A percentile compares a stretch with the other conserved stretches of the same genome.
phyloP scores from a whole-genome alignment of 192 early-diverging fungal genomes.

The Neocallimastix lanati region DNA sequence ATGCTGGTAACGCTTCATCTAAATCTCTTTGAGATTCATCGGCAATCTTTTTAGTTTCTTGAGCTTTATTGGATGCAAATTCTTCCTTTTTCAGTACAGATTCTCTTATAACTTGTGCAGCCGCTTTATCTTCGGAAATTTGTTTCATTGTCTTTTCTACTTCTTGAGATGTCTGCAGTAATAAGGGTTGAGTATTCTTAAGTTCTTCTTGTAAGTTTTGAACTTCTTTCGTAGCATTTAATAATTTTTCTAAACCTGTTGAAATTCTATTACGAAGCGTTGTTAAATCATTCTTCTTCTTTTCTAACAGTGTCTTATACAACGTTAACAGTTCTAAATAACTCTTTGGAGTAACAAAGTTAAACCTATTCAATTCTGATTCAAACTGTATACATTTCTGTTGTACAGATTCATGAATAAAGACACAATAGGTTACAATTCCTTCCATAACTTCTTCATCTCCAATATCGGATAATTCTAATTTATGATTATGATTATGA shows the following conservation, averaged over 20 bases:
- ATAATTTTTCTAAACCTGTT: constrained; percentile 36
- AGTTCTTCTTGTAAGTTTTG: constrained; percentile 40
- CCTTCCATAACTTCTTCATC: not conserved
- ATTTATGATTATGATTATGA: too few relatives aligned
- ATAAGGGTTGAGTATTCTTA: constrained; percentile 30
- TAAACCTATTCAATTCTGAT: constrained; percentile 19
- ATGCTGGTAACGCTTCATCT: constrained; percentile 36
- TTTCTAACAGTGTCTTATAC: constrained; percentile 23
- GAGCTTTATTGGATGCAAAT: constrained; percentile 30
- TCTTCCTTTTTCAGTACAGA: constrained; percentile 34
- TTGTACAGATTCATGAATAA: constrained; percentile 29
- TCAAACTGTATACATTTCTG: constrained; percentile 21
- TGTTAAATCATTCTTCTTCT: constrained; percentile 16
- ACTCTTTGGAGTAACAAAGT: constrained; percentile 40
- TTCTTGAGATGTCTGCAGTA: constrained; percentile 27
- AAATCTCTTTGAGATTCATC: constrained; percentile 37
- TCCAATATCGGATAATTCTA: not conserved
- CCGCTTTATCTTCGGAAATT: constrained; percentile 33
- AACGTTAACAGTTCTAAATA: constrained; percentile 35
- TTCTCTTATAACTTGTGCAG: constrained; percentile 22
- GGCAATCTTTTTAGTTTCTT: constrained; percentile 30
- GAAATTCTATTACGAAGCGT: constrained; percentile 28
- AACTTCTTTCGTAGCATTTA: constrained; percentile 28
- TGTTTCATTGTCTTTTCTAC: constrained; percentile 35
- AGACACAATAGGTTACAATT: constrained; percentile 15